Percentiles rank a stretch among this genome's conserved stretches.
These are phyloP conservation scores for Alternaria gaisen DNA, from an alignment of 2,329 filamentous ascomycete genomes.

Conservation along the genomic window DNA sequence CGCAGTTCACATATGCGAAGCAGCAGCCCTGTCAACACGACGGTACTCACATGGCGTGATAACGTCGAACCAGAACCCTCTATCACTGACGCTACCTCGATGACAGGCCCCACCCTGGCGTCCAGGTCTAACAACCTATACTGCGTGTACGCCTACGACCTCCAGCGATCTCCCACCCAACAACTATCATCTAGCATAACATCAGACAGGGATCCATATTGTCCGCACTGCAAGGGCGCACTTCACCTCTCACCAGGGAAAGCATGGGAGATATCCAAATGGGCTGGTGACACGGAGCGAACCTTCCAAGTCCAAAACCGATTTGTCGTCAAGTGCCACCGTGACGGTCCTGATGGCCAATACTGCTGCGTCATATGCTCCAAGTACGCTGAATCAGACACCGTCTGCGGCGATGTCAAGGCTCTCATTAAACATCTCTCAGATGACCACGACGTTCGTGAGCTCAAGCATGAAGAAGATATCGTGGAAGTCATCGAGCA, in stretches of 20 bases:
- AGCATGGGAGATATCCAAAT: slow-evolving; percentile 48
- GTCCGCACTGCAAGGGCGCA: slow-evolving; percentile 41
- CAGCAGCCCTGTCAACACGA: slow-evolving; percentile 38
- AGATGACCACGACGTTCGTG: slow-evolving; percentile 41
- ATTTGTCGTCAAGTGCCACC: slow-evolving; percentile 50
- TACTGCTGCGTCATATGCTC: slow-evolving; percentile 48
- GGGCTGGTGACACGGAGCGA: slow-evolving; percentile 41
- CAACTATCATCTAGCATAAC: slow-evolving; percentile 38
- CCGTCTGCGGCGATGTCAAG: slow-evolving; percentile 49
- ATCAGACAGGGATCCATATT: slow-evolving; percentile 35
- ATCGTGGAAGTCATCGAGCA: slow-evolving; percentile 43
- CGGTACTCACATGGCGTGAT: slow-evolving; percentile 28
- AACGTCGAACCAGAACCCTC: slow-evolving; percentile 28
- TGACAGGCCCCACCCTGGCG: slow-evolving; percentile 30
- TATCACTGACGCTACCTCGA: slow-evolving; percentile 36
- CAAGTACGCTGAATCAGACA: slow-evolving; percentile 33
- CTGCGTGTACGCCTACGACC: slow-evolving; percentile 45
- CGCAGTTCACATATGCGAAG: slow-evolving; percentile 15
- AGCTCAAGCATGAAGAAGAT: slow-evolving; percentile 46
- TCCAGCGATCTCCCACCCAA: slow-evolving; percentile 41
- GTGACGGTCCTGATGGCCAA: slow-evolving; percentile 42
- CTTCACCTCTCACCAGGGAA: slow-evolving; percentile 46
- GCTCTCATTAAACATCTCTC: slow-evolving; percentile 48
- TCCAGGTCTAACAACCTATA: slow-evolving; percentile 32
- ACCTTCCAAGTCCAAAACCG: slow-evolving; percentile 46